These are phyloP conservation scores for Pseudocercospora macadamiae DNA, from an alignment of 2,329 filamentous ascomycete genomes.

Conservation along the genomic window DNA sequence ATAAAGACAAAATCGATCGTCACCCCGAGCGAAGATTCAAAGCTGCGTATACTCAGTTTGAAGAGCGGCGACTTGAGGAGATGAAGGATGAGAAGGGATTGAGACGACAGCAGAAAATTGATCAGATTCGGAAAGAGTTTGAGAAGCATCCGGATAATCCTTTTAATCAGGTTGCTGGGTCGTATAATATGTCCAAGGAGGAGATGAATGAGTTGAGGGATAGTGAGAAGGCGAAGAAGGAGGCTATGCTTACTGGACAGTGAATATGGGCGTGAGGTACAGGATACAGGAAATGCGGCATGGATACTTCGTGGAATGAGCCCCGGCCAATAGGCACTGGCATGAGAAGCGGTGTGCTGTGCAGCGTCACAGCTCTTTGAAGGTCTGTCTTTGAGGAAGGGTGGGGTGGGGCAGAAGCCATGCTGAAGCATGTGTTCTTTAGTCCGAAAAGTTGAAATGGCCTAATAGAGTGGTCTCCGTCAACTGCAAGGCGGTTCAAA, in stretches of 20 bases:
- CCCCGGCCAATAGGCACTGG: no score
- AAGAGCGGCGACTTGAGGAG: conserved; percentile 79
- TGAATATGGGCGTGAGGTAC: conserved; percentile 7
- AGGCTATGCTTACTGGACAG: conserved; percentile 28
- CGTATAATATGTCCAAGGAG: conserved; percentile 77
- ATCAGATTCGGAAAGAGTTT: conserved; percentile 87
- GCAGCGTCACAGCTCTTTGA: no score
- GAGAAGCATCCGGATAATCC: conserved; percentile 94
- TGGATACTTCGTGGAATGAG: no score
- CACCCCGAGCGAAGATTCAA: conserved; percentile 88
- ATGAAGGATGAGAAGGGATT: conserved; percentile 84
- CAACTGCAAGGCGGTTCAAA: no score
- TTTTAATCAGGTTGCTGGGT: conserved; percentile 79
- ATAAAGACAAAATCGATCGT: conserved; percentile 74
- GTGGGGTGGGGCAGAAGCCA: no score
- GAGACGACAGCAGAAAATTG: conserved; percentile 80
- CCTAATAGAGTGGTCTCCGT: no score
- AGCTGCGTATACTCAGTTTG: conserved; percentile 80
- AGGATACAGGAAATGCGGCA: no score
- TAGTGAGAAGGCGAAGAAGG: conserved; percentile 36
- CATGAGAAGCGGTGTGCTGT: no score
- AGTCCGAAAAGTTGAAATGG: no score
- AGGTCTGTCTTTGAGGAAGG: no score
- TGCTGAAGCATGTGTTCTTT: no score
- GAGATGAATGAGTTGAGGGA: conserved; percentile 70